These are phyloP conservation scores for Penicillium nucicola DNA, from an alignment of 495 filamentous ascomycete species.

Conservation along the genomic window DNA sequence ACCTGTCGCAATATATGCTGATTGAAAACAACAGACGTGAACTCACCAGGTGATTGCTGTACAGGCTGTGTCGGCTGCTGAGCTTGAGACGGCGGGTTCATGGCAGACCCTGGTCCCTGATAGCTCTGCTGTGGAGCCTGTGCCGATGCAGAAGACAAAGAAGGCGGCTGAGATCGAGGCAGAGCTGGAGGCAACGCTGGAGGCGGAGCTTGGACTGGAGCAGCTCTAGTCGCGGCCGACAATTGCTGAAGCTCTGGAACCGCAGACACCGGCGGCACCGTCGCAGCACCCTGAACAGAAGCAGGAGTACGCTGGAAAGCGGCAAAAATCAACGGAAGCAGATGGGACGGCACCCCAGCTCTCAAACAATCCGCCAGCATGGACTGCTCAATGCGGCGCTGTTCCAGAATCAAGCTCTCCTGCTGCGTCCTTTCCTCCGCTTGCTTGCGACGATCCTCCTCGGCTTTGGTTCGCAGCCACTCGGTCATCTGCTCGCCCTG, in stretches of 20 bases:
- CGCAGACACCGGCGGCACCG: conserved; percentile 47
- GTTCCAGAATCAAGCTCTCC: conserved; percentile 72
- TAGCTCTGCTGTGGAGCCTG: conserved; percentile 47
- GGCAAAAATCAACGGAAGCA: conserved; percentile 88
- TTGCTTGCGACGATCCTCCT: conserved; percentile 80
- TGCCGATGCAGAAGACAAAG: too few species aligned
- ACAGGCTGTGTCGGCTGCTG: background rate
- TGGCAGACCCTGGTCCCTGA: conserved; percentile 39
- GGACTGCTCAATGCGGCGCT: conserved; percentile 76
- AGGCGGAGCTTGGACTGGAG: too few species aligned
- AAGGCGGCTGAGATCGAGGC: too few species aligned
- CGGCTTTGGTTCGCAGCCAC: conserved; percentile 78
- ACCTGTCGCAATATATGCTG: too few species aligned
- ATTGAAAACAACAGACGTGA: background rate
- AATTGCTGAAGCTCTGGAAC: conserved; percentile 49
- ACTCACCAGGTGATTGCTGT: background rate
- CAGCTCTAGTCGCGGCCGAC: too few species aligned
- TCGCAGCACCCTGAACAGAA: conserved; percentile 32
- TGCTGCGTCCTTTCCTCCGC: conserved; percentile 88
- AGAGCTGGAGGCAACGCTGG: too few species aligned
- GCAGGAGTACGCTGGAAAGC: conserved; percentile 62
- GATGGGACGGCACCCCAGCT: conserved; percentile 77
- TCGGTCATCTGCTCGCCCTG: conserved; percentile 77
- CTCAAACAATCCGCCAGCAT: conserved; percentile 79
- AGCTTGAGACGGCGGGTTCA: conserved; percentile 40